Evolutionary conservation across 805 yeast species (phyloP), one percentile per base, ranked within the genome.

Genomic region (Kazachstania psychrophila): DNA sequence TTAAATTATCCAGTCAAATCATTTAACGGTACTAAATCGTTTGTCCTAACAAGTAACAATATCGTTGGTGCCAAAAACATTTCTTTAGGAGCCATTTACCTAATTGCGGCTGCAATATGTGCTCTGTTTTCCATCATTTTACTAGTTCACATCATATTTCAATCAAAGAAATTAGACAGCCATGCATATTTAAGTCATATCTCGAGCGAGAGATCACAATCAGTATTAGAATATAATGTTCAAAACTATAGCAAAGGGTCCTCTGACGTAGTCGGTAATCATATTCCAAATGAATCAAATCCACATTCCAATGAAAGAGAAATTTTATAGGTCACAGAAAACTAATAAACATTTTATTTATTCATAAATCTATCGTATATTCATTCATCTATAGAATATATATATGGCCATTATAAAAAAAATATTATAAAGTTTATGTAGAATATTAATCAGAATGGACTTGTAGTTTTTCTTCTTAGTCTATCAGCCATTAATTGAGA

Each of bases 21-120:
- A 5, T 89, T 77, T 62, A 89, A 94, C 3, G 98, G 98, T 12
- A 75, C 87, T 17, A 89, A 89, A 61, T 72, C 85, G 3, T 44
- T 89, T 24, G 79, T 89, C 0, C 60, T 89, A 13, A 78, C 95
- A 8, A 86, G 95, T 4, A 79, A 82, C 40, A 72, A 83, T 27
- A 77, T 80, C 2, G 71, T 88, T 47, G 97, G 97, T 6, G 96
- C 96, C 7, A 68, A 94, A 33, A 87, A 88, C 58, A 58, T 80
- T 58, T 76, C 82, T 45, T 61, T 92, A 41, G 96, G 96, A 1
- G 71, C 89, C 16, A 79, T 94, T 16, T 92, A 84, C 59, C 59
- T 88, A 36, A 76, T 85, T 4, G 87, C 85, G n/a, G 96, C 95
- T 0, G 84, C 80, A 0, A 53, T 88, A 5, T 70, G 86, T 22